These are phyloP conservation scores for Orbilia oligospora DNA, from an alignment of 2,329 filamentous ascomycete species.

Conservation along the genomic window DNA sequence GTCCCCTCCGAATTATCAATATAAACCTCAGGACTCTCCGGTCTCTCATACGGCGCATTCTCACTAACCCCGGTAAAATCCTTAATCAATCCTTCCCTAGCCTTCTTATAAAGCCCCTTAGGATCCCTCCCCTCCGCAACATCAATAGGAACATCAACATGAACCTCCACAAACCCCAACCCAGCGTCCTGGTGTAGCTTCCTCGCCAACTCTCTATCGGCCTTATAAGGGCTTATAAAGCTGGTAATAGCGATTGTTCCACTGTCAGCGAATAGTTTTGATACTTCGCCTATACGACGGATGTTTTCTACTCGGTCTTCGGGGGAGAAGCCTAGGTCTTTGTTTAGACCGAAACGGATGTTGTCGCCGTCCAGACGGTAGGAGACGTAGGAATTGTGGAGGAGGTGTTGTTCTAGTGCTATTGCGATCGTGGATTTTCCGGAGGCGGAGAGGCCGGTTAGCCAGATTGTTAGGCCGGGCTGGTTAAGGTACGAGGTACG, in stretches of 20 bases:
- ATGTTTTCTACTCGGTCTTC: slow-evolving; percentile 98
- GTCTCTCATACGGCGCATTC: slow-evolving; percentile 88
- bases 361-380: slow-evolving; percentile 98
- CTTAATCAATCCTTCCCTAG: slow-evolving; percentile 91
- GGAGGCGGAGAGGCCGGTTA: slow-evolving; percentile 94
- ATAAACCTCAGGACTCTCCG: slow-evolving; percentile 85
- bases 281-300: slow-evolving; percentile 89
- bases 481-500: slow-evolving; percentile 83
- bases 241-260: slow-evolving; percentile 90
- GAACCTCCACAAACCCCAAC: slow-evolving; percentile 93
- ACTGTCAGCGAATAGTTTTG: slow-evolving; percentile 94
- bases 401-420: slow-evolving; percentile 94
- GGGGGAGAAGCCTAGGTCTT: slow-evolving; percentile 94
- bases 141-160: slow-evolving; percentile 89
- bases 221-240: slow-evolving; percentile 95
- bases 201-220: slow-evolving; percentile 86
- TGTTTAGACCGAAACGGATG: slow-evolving; percentile 97
- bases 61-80: slow-evolving; percentile 92
- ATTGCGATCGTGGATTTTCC: slow-evolving; percentile 98
- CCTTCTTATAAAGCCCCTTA: slow-evolving; percentile 98
- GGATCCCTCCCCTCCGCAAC: slow-evolving; percentile 95
- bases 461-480: slow-evolving; percentile 94
- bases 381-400: slow-evolving; percentile 84
- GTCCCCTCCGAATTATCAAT: slow-evolving; percentile 85
- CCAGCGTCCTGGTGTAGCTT: slow-evolving; percentile 78